Percentiles rank a stretch among this genome's conserved stretches.
Conservation (phyloP, 148 eudicot species). For the Silene latifolia region DNA sequence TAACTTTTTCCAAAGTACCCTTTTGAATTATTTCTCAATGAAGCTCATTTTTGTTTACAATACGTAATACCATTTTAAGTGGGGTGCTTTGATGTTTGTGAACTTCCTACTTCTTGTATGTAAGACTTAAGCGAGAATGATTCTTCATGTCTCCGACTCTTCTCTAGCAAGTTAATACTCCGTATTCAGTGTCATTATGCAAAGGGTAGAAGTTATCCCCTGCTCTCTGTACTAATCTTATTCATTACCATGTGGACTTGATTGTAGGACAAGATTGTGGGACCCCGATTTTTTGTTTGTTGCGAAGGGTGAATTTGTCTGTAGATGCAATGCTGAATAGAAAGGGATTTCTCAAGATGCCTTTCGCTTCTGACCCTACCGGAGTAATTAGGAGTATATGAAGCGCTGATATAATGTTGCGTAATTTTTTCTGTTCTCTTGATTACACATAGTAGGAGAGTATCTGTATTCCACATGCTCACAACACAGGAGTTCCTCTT, state of each 20-base stretch:
- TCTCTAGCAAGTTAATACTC: background rate
- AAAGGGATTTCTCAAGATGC: constrained; percentile 13
- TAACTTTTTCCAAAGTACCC: too few species aligned
- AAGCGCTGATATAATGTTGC: constrained; percentile 5
- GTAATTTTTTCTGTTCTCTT: background rate
- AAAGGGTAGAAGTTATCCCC: constrained; percentile 2
- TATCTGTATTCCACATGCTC: constrained; percentile 32
- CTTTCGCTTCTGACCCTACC: constrained; percentile 20
- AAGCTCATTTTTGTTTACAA: too few species aligned
- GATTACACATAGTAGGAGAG: constrained; percentile 12
- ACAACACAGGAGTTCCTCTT: constrained; percentile 39
- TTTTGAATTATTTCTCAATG: too few species aligned
- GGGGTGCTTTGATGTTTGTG: background rate
- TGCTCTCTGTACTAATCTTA: background rate
- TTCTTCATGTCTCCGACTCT: background rate
- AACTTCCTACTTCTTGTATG: too few species aligned
- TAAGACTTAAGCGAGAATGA: background rate
- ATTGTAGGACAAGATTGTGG: constrained; percentile 5
- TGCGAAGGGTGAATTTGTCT: constrained; percentile 12
- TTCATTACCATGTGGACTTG: constrained; percentile 22
- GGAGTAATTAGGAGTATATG: constrained; percentile 2
- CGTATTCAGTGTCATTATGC: constrained; percentile 9
- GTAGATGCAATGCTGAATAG: constrained; percentile 12
- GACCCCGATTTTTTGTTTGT: constrained; percentile 9
- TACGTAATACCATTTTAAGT: background rate